phyloP scores from a whole-genome alignment of 2,329 filamentous ascomycete species.

The Cyphellophora attinorum region DNA sequence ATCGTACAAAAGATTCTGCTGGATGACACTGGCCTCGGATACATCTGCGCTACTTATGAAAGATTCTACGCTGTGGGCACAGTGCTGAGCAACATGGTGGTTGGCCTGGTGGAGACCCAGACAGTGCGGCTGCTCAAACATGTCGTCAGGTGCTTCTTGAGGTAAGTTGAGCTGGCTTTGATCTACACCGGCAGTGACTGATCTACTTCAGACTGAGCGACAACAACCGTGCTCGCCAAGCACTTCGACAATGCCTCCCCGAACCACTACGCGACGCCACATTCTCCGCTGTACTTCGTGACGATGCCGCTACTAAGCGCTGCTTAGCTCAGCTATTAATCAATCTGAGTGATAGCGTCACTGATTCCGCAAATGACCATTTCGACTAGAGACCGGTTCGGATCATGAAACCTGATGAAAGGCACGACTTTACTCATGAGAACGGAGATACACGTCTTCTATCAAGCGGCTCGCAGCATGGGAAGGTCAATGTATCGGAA shows the following conservation, averaged over 20 bases:
- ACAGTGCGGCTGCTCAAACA: constrained; percentile 94
- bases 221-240: constrained; percentile 90
- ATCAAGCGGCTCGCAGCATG: no score
- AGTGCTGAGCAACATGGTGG: constrained; percentile 97
- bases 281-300: constrained; percentile 89
- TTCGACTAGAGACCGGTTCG: constrained; percentile 12
- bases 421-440: no score
- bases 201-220: constrained; percentile 63
- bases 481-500: no score
- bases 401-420: no score
- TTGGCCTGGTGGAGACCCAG: constrained; percentile 93
- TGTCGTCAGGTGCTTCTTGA: constrained; percentile 90
- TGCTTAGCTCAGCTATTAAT: constrained; percentile 95
- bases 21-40: constrained; percentile 91
- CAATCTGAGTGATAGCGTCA: constrained; percentile 86
- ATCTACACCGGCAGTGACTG: constrained; percentile 3
- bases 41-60: constrained; percentile 98
- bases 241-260: constrained; percentile 87
- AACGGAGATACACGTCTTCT: no score
- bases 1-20: constrained; percentile 98
- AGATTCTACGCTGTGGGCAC: constrained; percentile 97
- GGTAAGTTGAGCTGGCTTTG: constrained; percentile 45
- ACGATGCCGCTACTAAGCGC: constrained; percentile 94
- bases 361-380: constrained; percentile 30
- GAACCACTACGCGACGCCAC: constrained; percentile 98